Evolutionary conservation across 164 flowering plant genomes (phyloP), one percentile per base, ranked within the genome.

Genomic region (Protea cynaroides): DNA sequence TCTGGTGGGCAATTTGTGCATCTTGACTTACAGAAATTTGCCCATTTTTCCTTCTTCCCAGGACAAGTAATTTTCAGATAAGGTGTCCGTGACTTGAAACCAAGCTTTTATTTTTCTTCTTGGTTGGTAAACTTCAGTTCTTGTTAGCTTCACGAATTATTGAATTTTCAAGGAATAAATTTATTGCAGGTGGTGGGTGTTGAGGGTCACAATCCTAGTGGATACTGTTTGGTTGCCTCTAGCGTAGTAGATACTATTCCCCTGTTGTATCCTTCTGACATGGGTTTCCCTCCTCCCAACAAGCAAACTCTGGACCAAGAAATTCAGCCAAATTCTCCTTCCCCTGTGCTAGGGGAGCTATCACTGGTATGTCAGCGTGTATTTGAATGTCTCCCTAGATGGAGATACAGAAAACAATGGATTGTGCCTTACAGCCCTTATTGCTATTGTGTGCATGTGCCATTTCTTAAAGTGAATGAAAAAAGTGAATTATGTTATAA

Each of bases 121-220:
- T 15, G 46, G 62, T 22, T 4, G 5, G 22, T 46, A 66, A 5
- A 19, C 10, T 50, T 29, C 25, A 24, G 13, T n/a, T 53, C 46
- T 36, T 36, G 37, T 51, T 60, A 58, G 57, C 25, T 44, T 18
- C 8, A 25, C 46, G 53, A 22, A 29, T 29, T 29, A 29, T n/a
- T 29, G 34, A 29, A 29, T 29, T 29, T 5, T 29, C 34, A 5
- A 29, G 34, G 34, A 29, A 11, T 37, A 21, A 18, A 34, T 53
- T 49, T 53, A 12, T 52, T 53, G 58, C 82, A 95, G 99, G 85
- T 95, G 61, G 85, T 95, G 49, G 99, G 94, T 25, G 63, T 95
- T 62, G 85, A 85, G 74, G 99, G 99, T 64, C 76, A 81, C 69
- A 95, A 95, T 82, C 97, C 97, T n/a, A 92, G 99, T 80, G 99